A percentile compares a stretch with the other conserved stretches of the same genome.
phyloP scores from a whole-genome alignment of 1,139 yeast genomes.

The Blastobotrys aristatus region DNA sequence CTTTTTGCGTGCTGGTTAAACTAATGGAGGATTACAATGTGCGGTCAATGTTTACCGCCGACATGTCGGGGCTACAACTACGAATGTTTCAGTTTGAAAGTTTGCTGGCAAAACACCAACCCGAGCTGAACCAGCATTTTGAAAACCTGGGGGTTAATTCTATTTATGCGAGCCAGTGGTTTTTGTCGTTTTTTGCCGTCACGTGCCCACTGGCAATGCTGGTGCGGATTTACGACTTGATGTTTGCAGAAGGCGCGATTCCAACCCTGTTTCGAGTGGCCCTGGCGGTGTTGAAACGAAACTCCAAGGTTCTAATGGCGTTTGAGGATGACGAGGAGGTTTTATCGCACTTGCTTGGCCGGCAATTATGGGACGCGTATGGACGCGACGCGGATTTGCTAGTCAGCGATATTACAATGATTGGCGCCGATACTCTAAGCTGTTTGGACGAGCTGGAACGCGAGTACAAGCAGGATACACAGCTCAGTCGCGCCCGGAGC shows the following conservation, averaged over 20 bases:
- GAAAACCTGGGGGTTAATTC: conserved; percentile 32
- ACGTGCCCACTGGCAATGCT: conserved; percentile 52
- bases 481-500: conserved; percentile 1
- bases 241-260: conserved; percentile 60
- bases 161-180: conserved; percentile 52
- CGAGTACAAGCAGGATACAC: conserved; percentile 15
- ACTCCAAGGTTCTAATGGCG: conserved; percentile 48
- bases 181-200: conserved; percentile 58
- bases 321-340: conserved; percentile 57
- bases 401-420: conserved; percentile 42
- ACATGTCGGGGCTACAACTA: conserved; percentile 51
- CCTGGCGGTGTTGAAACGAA: conserved; percentile 49
- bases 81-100: conserved; percentile 52
- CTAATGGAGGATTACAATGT: conserved; percentile 61
- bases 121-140: conserved; percentile 46
- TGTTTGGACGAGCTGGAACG: conserved; percentile 27
- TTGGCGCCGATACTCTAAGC: conserved; percentile 23
- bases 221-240: conserved; percentile 51
- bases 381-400: conserved; percentile 45
- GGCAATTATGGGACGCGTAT: conserved; percentile 45
- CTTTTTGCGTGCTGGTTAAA: conserved; percentile 52
- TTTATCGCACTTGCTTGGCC: conserved; percentile 57
- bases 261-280: conserved; percentile 58
- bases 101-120: conserved; percentile 42
- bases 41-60: conserved; percentile 54